Evolutionary conservation across 371 early-diverging fungal genomes (phyloP), one percentile per base, ranked within the genome.

Genomic region (Mortierella sp.): DNA sequence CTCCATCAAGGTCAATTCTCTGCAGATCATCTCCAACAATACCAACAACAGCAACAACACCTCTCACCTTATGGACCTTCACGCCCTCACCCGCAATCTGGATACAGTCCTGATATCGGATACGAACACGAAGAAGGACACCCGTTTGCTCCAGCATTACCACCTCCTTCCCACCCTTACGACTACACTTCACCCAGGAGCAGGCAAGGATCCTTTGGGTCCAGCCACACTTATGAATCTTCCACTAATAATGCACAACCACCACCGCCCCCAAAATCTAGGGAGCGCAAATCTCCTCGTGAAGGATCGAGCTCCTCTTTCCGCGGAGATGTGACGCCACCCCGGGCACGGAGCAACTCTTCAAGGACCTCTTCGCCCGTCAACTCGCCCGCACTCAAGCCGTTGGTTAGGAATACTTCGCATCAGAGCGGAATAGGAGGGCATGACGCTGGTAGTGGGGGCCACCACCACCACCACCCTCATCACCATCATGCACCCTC

Each of bases 181-280:
- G 70, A 52, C 52, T 28, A 45, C 16, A 50, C 50, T 9, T 28
- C 70, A 24, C 70, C 82, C 0, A 76, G 85, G 75, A 85, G 79
- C 48, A 75, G 85, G 19, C 79, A 85, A 38, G 80, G 80, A 11
- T 85, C 85, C 0, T 79, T 77, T 57, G 85, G 82, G 52, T 85
- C 85, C 31, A 75, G 19, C 34, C 73, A 84, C 45, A 60, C 57
- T 31, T 70, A 73, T 68, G 83, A 83, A 50, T 24, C 74, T 10
- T 65, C 21, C n/a, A 68, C 21, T 42, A 68, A 42, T 68, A 68
- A 58, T 47, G 48, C 70, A 47, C 63, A 34, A 21, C 76, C 81
- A 42, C 77, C 80, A 1, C 55, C 77, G n/a, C 28, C 77, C n/a
- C 79, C 79, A 34, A 84, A 79, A 65, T 81, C 85, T 11, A 78